These are phyloP conservation scores for Penicillium ucsense DNA, from an alignment of 495 filamentous ascomycete genomes.

Conservation along the genomic window DNA sequence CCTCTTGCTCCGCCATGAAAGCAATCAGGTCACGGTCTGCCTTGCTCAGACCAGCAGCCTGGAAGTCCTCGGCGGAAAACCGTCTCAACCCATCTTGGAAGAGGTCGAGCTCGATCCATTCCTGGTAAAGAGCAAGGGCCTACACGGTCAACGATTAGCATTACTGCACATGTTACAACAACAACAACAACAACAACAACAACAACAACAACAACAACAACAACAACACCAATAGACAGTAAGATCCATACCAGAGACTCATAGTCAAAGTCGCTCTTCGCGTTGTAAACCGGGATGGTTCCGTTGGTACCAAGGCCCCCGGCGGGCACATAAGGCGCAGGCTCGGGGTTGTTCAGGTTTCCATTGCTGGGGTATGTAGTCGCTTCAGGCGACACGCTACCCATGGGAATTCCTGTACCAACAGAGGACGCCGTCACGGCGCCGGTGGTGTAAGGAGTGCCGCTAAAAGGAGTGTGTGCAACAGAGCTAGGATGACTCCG, in stretches of 20 bases:
- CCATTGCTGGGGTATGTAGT: conserved; percentile 62
- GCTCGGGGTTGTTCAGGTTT: conserved; percentile 50
- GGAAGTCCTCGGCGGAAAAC: conserved; percentile 64
- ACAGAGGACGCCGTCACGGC: conserved; percentile 43
- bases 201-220: too few species aligned
- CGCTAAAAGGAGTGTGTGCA: conserved; percentile 47
- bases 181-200: too few species aligned
- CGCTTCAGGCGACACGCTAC: conserved; percentile 36
- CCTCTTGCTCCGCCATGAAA: conserved; percentile 81
- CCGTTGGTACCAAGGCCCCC: conserved; percentile 80
- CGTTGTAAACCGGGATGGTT: conserved; percentile 58
- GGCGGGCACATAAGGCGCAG: conserved; percentile 62
- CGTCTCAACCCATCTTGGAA: conserved; percentile 70
- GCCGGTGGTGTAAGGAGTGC: conserved; percentile 47
- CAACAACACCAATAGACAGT: too few species aligned
- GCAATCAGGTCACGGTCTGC: conserved; percentile 64
- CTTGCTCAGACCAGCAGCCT: conserved; percentile 52
- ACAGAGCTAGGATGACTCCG: conserved; percentile 16
- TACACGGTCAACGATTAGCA: neutral
- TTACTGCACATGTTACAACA: neutral
- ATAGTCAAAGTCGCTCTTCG: conserved; percentile 66
- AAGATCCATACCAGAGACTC: conserved; percentile 43
- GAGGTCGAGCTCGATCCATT: conserved; percentile 81
- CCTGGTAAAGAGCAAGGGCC: conserved; percentile 63
- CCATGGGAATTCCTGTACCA: conserved; percentile 38